Evolutionary conservation across 2,329 filamentous ascomycete genomes (phyloP).

Genomic region (Penicillium corylophilum): DNA sequence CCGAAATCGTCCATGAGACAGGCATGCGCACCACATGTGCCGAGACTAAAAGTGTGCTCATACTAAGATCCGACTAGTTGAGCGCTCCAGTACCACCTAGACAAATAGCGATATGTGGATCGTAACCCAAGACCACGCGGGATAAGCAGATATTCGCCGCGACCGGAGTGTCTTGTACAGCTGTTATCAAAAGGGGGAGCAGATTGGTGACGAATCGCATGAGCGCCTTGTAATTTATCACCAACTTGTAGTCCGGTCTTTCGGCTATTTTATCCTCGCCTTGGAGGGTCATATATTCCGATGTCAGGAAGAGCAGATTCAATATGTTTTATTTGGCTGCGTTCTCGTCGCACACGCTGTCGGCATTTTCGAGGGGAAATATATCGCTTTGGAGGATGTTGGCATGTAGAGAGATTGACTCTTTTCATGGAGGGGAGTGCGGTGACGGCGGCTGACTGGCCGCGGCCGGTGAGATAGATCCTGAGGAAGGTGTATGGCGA

Average conservation of each 20-base stretch:
- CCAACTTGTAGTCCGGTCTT: constrained; percentile 48
- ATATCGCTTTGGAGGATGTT: not conserved
- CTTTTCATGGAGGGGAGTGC: not conserved
- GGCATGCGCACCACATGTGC: not conserved
- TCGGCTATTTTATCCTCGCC: constrained; percentile 43
- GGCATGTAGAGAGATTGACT: not conserved
- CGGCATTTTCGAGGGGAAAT: not conserved
- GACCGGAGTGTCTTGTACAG: constrained; percentile 22
- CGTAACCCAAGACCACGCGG: not conserved
- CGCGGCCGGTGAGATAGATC: not conserved
- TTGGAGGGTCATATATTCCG: constrained; percentile 31
- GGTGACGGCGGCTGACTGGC: not conserved
- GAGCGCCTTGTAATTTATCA: constrained; percentile 49
- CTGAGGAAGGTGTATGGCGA: not conserved
- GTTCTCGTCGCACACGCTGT: not conserved
- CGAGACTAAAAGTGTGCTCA: not conserved
- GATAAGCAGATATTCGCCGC: too few relatives aligned
- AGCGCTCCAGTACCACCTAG: not conserved
- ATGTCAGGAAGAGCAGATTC: constrained; percentile 41
- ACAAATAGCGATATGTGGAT: not conserved
- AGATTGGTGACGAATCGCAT: constrained; percentile 47
- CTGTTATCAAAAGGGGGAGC: constrained; percentile 25
- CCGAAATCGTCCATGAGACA: not conserved
- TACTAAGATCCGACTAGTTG: not conserved
- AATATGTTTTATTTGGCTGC: constrained; percentile 36